Evolutionary conservation across 169 alveolate species (phyloP).

Genomic region (Theileria luwenshuni): DNA sequence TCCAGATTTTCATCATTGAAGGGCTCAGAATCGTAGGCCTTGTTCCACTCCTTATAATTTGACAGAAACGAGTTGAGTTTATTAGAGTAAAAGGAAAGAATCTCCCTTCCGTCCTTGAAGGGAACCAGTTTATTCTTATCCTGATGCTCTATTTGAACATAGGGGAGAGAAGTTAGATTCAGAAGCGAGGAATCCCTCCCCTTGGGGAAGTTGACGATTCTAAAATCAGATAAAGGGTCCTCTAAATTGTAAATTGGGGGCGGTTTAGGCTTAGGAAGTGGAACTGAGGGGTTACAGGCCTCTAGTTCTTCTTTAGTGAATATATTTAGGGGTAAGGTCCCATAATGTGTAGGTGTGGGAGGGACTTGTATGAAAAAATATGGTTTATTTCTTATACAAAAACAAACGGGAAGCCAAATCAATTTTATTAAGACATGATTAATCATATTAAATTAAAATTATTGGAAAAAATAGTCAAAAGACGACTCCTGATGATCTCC

Average conservation of each 20-base stretch:
- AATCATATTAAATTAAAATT: constrained; percentile 16
- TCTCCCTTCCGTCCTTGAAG: constrained; percentile 48
- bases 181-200: background rate
- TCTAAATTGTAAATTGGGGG: constrained; percentile 54
- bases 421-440: background rate
- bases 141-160: constrained; percentile 54
- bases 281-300: constrained; percentile 47
- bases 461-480: background rate
- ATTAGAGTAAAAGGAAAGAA: constrained; percentile 56
- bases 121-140: constrained; percentile 57
- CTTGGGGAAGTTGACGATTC: constrained; percentile 24
- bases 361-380: background rate
- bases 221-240: constrained; percentile 35
- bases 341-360: background rate
- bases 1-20: constrained; percentile 31
- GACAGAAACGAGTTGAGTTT: constrained; percentile 34
- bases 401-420: background rate
- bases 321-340: constrained; percentile 2
- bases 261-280: constrained; percentile 28
- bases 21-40: constrained; percentile 36
- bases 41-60: constrained; percentile 55
- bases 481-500: background rate
- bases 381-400: background rate
- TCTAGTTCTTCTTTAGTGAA: constrained; percentile 49
- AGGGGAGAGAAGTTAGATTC: constrained; percentile 49